Evolutionary conservation across 495 filamentous ascomycete genomes (phyloP), one percentile per base, ranked within the genome.

Genomic region (Penicillium robsamsonii): DNA sequence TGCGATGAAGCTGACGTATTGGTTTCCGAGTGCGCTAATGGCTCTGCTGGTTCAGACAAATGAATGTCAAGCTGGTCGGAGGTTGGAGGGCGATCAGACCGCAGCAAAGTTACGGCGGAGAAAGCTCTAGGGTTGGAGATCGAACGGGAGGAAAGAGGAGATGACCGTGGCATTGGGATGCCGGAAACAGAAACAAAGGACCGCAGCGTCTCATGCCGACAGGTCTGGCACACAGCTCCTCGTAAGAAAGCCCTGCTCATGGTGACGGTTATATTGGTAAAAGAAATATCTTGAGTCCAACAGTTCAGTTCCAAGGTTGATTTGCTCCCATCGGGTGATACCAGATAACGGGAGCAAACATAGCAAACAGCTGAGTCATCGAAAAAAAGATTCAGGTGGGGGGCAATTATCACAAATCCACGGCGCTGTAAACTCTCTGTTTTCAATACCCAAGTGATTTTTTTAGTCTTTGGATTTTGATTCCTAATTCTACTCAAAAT

Each of bases 231-330:
- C 50, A 51, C 63, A 24, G 67, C 61, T 40, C 61, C 59, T 61
- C 64, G 55, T 41, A 74, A 33, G 3, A 74, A 30, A 44, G 64
- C 55, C 38, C 64, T 62, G 40, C 64, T 70, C 74, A 76, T 76
- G 41, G 30, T 54, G 61, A 46, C 7, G 45, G 13, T 25, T 55
- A 47, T 64, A 42, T 46, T 58, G 48, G 37, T 35, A 42, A 33
- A 25, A 13, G 30, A 49, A 30, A 20, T 22, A n/a, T 18, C 9
- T 7, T 8, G 52, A 29, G 24, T 35, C 38, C 15, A 22, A 15
- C 22, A 15, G 24, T n/a, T 46, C 10, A 5, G 45, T 10, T 47
- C 45, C 24, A 25, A 48, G 38, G 31, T 38, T 17, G 31, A 35
- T 35, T 35, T 35, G 12, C 31, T 31, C 30, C 30, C 30, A 8